phyloP scores from a whole-genome alignment of 2,329 filamentous ascomycete genomes.

The Botryosphaeria dothidea region DNA sequence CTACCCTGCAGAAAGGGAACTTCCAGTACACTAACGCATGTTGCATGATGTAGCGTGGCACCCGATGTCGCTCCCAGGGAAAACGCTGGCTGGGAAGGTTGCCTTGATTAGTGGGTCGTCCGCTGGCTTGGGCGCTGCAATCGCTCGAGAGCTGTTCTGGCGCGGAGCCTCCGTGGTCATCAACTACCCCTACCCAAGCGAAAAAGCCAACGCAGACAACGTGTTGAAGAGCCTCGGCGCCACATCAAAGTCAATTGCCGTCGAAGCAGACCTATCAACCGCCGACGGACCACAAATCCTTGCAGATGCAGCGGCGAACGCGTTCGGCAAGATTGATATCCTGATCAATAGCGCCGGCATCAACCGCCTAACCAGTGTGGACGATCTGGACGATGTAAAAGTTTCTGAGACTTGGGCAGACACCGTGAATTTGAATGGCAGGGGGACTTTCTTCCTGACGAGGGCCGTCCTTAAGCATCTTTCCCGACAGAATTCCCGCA shows the following conservation, averaged over 20 bases:
- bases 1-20: too few species aligned
- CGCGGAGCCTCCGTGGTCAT: not conserved
- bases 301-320: not conserved
- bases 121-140: not conserved
- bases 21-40: too few species aligned
- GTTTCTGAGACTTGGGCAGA: not conserved
- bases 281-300: not conserved
- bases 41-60: not conserved
- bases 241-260: not conserved
- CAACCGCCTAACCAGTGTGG: not conserved
- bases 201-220: not conserved
- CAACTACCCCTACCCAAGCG: not conserved
- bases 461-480: not conserved
- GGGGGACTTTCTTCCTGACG: not conserved
- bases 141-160: not conserved
- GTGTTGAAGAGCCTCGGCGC: not conserved
- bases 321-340: not conserved
- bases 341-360: not conserved
- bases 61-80: not conserved
- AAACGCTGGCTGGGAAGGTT: not conserved
- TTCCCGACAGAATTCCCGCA: not conserved
- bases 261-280: not conserved
- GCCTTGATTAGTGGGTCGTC: not conserved
- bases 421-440: not conserved
- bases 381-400: not conserved